Evolutionary conservation across 2,329 filamentous ascomycete species (phyloP).

Genomic region (Colletotrichum lini): DNA sequence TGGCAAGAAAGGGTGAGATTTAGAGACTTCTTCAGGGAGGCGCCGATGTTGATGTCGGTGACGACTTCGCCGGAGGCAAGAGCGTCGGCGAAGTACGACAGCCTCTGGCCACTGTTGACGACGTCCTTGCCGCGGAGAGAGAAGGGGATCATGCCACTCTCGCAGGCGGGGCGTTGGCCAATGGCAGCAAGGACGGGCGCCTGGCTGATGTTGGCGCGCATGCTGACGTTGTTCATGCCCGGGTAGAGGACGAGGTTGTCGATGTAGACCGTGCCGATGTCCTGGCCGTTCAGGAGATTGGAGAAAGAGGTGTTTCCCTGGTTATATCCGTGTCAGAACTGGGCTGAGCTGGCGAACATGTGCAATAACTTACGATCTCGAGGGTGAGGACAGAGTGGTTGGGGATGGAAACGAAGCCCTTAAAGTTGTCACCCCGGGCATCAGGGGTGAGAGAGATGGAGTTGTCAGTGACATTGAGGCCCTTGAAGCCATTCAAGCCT

Average conservation of each 20-base stretch:
- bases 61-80: slow-evolving; percentile 66
- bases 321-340: slow-evolving; percentile 11
- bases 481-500: slow-evolving; percentile 69
- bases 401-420: slow-evolving; percentile 71
- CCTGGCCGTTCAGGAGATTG: slow-evolving; percentile 66
- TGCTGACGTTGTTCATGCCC: slow-evolving; percentile 69
- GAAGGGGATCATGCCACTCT: slow-evolving; percentile 68
- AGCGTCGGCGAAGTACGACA: slow-evolving; percentile 71
- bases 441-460: slow-evolving; percentile 59
- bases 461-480: slow-evolving; percentile 66
- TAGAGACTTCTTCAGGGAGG: slow-evolving; percentile 45
- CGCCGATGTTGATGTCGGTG: slow-evolving; percentile 66
- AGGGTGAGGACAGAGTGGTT: slow-evolving; percentile 76
- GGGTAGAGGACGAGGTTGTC: slow-evolving; percentile 71
- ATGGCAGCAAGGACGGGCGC: slow-evolving; percentile 61
- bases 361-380: slow-evolving; percentile 67
- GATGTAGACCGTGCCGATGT: slow-evolving; percentile 71
- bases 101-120: slow-evolving; percentile 63
- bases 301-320: slow-evolving; percentile 75
- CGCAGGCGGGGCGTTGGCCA: slow-evolving; percentile 63
- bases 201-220: slow-evolving; percentile 69
- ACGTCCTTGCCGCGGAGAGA: slow-evolving; percentile 68
- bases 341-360: background rate
- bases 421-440: slow-evolving; percentile 71
- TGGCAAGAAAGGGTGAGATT: slow-evolving; percentile 42